phyloP scores from a whole-genome alignment of 75 land plant species.

The Isoetes taiwanensis region DNA sequence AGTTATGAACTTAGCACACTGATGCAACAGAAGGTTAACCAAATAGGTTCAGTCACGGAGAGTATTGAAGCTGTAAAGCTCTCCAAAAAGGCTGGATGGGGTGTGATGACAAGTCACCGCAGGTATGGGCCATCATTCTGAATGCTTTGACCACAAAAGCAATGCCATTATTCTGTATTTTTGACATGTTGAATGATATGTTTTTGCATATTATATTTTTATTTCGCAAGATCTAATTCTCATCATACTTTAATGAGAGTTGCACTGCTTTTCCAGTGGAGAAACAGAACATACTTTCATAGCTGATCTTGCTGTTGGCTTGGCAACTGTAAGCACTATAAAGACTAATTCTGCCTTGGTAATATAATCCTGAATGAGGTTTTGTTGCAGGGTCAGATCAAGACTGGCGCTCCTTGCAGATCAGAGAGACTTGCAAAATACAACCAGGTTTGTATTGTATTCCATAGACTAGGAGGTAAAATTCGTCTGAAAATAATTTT shows the following conservation, averaged over 20 bases:
- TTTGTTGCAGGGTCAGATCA: conserved; percentile 81
- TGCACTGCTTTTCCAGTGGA: conserved; percentile 40
- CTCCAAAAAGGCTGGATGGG: conserved; percentile 97
- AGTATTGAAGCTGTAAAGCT: conserved; percentile 97
- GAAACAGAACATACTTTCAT: conserved; percentile 99
- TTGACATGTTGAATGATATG: too few relatives aligned
- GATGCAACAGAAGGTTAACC: conserved; percentile 93
- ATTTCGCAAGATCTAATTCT: too few relatives aligned
- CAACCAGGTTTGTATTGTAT: conserved; percentile 96
- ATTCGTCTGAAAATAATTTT: too few relatives aligned
- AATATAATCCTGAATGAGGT: not conserved
- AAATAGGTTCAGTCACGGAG: conserved; percentile 96
- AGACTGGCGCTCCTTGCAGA: conserved; percentile 98
- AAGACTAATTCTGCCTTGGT: not conserved
- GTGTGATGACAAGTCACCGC: conserved; percentile 98
- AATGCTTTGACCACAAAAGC: too few relatives aligned
- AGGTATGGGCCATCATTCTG: conserved; percentile 21
- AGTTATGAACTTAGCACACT: too few relatives aligned
- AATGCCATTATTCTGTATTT: too few relatives aligned
- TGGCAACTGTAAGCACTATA: conserved; percentile 55
- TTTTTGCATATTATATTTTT: too few relatives aligned
- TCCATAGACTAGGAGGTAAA: too few relatives aligned
- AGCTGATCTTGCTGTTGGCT: conserved; percentile 96
- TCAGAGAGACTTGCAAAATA: conserved; percentile 98
- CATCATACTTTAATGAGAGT: not conserved